Base-by-base conservation (phyloP, 2,329 filamentous ascomycete genomes). In the Botrytis porri region DNA sequence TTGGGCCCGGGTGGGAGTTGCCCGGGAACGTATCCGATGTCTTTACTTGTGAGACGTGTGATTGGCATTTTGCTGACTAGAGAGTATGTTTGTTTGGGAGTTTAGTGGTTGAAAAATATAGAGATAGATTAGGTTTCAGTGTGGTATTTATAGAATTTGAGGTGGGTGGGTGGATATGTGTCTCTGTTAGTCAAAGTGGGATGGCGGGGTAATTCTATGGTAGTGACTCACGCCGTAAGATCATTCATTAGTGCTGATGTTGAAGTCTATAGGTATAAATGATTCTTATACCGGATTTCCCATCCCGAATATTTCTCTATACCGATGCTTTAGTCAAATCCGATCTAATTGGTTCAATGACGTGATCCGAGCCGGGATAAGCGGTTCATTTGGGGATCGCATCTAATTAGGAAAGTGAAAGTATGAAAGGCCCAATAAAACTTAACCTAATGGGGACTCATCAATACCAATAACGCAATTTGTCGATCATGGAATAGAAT, bases 21-120 rank as follows among this genome's bases (percentile, higher is more conserved):
- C 7, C 79, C 78, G 7, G 79, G 78, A 12, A 71, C 72, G 61
- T 80, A 80, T 3, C 79, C 78, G 18, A 77, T 64, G 62, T 79
- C 77, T 39, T 39, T 66, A 39, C 63, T 66, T 37, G 45, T 66
- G 5, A 66, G 64, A 54, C 64, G 45, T 66, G 22, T 14, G 5
- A 2, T 54, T 4, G 45, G 39, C 45, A 66, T 66, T 18, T 51
- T 37, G 29, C 5, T 16, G 3, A 37, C 4, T 25, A n/a, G 51
- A 65, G 18, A 1, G 29, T 6, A 18, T 4, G 43, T 25, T 2
- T 48, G 1, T 20, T 37, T 2, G 29, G 2, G 1, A 8, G 14
- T 65, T 35, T 48, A 1, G 20, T 29, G 25, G 4, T 63, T 63
- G 39, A n/a, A 5, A 45, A 0, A 25, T 14, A 48, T 22, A 25